Evolutionary conservation across 2,329 filamentous ascomycete species (phyloP).

Genomic region (Nemania sp.): DNA sequence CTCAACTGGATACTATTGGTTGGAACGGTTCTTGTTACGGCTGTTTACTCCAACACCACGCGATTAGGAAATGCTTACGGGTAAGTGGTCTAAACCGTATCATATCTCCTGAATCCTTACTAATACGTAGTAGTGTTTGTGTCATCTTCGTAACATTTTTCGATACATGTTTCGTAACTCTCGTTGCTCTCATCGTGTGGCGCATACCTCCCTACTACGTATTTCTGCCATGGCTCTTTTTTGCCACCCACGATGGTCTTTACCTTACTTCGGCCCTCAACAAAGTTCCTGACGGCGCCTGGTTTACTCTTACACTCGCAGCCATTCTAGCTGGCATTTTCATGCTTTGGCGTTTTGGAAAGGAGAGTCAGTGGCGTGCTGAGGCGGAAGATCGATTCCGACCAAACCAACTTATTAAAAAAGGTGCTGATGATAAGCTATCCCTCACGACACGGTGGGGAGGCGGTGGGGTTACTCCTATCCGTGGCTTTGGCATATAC

Average conservation of each 20-base stretch:
- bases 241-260: constrained; percentile 75
- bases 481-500: constrained; percentile 75
- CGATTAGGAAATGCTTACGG: constrained; percentile 80
- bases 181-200: constrained; percentile 81
- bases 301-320: constrained; percentile 79
- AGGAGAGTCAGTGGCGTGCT: constrained; percentile 80
- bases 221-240: constrained; percentile 69
- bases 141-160: constrained; percentile 85
- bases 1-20: constrained; percentile 83
- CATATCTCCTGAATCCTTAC: background rate
- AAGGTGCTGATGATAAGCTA: constrained; percentile 45
- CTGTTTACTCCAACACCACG: constrained; percentile 74
- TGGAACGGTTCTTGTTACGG: constrained; percentile 79
- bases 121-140: constrained; percentile 62
- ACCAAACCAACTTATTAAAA: constrained; percentile 55
- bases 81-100: constrained; percentile 34
- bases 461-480: constrained; percentile 58
- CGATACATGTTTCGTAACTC: constrained; percentile 78
- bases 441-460: constrained; percentile 56
- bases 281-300: constrained; percentile 81
- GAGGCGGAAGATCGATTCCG: constrained; percentile 72
- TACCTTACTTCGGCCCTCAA: constrained; percentile 77
- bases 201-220: constrained; percentile 71
- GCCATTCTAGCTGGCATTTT: constrained; percentile 73
- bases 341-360: constrained; percentile 82